These are phyloP conservation scores for Picochlorum sp. DNA, from an alignment of 139 green algal species.

Conservation along the genomic window DNA sequence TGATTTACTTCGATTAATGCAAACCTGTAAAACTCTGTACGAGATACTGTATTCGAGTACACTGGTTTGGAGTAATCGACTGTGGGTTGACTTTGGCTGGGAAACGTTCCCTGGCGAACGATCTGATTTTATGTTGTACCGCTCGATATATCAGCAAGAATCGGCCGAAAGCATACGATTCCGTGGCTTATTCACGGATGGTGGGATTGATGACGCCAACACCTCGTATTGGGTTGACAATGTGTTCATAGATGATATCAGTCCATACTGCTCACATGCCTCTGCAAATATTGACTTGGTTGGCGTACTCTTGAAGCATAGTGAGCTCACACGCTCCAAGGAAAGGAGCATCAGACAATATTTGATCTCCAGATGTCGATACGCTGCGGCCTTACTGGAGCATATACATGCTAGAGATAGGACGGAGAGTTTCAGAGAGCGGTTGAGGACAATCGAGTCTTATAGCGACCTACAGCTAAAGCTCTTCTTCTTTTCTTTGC, in stretches of 20 bases:
- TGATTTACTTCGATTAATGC: background rate
- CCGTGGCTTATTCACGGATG: slow-evolving; percentile 1
- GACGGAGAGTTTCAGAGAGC: background rate
- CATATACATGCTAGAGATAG: slow-evolving; percentile 4
- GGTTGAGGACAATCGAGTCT: background rate
- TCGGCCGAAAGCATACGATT: slow-evolving; percentile 6
- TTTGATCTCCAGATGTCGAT: background rate
- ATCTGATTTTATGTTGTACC: background rate
- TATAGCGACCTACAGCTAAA: slow-evolving; percentile 2
- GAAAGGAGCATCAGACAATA: background rate
- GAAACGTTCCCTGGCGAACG: background rate
- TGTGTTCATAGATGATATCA: slow-evolving; percentile 1
- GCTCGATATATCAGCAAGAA: background rate
- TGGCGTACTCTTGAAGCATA: background rate
- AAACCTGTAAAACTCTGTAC: slow-evolving; percentile 8
- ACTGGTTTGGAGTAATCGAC: background rate
- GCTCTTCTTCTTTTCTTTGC: slow-evolving; percentile 3
- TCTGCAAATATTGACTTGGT: slow-evolving; percentile 5
- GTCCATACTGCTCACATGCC: slow-evolving; percentile 6
- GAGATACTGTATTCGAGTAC: background rate
- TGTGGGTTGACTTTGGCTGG: slow-evolving; percentile 7
- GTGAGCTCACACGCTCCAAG: background rate
- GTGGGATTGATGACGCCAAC: slow-evolving; percentile 1
- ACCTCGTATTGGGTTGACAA: slow-evolving; percentile 10
- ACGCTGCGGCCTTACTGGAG: slow-evolving; percentile 7